Evolutionary conservation across 2,329 filamentous ascomycete species (phyloP).

Genomic region (Ceratocystis variospora): DNA sequence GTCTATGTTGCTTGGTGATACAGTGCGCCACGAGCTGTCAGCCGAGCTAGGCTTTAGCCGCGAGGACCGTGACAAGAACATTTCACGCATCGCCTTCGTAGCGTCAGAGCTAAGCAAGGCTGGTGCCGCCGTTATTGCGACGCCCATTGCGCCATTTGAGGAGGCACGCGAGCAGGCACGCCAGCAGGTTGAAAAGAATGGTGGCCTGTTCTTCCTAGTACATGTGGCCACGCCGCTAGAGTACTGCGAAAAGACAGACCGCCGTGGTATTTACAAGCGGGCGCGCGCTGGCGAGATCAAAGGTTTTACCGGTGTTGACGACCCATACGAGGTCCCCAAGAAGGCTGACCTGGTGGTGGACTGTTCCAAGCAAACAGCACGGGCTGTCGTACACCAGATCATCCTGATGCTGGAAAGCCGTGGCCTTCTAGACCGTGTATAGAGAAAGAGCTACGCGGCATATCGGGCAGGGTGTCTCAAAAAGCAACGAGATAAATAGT

Average conservation of each 20-base stretch:
- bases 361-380: conserved; percentile 69
- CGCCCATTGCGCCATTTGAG: conserved; percentile 90
- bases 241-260: conserved; percentile 89
- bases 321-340: conserved; percentile 77
- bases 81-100: conserved; percentile 91
- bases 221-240: conserved; percentile 90
- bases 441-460: conserved; percentile 18
- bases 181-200: conserved; percentile 74
- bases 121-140: conserved; percentile 87
- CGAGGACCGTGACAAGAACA: conserved; percentile 87
- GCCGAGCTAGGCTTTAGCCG: conserved; percentile 90
- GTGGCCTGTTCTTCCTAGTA: conserved; percentile 74
- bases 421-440: conserved; percentile 66
- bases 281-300: conserved; percentile 84
- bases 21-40: conserved; percentile 81
- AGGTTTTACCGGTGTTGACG: conserved; percentile 96
- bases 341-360: conserved; percentile 80
- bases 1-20: conserved; percentile 88
- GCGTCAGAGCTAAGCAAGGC: conserved; percentile 86
- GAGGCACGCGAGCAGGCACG: conserved; percentile 60
- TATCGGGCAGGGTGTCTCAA: neutral
- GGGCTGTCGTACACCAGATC: conserved; percentile 94
- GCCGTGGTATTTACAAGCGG: conserved; percentile 72
- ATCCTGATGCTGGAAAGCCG: conserved; percentile 79
- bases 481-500: conserved; percentile 6